These are phyloP conservation scores for Komagataella pseudopastoris DNA, from an alignment of 805 yeast species.

Conservation along the genomic window DNA sequence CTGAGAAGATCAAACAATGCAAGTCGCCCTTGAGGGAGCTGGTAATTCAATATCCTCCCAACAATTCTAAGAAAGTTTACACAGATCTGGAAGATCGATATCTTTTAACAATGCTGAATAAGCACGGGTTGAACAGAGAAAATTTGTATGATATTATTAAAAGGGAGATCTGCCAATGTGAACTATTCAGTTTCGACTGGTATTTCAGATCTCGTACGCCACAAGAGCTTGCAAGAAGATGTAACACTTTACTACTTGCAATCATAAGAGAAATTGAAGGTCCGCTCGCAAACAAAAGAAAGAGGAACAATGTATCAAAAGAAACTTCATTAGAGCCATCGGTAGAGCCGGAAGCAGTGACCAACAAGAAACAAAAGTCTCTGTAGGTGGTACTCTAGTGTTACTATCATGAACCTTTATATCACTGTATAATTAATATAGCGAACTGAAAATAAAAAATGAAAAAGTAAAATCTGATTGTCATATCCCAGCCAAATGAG, in stretches of 20 bases:
- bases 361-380: background rate
- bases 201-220: conserved; percentile 57
- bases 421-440: background rate
- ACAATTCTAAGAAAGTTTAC: conserved; percentile 64
- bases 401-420: background rate
- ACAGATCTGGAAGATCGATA: conserved; percentile 62
- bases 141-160: conserved; percentile 51
- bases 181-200: conserved; percentile 61
- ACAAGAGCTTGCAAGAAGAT: conserved; percentile 59
- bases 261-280: conserved; percentile 60
- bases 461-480: background rate
- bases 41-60: conserved; percentile 56
- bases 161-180: conserved; percentile 46
- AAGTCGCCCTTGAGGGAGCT: conserved; percentile 71
- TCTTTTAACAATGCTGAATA: conserved; percentile 43
- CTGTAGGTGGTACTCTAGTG: background rate
- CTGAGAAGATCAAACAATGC: conserved; percentile 60
- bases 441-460: background rate
- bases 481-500: background rate
- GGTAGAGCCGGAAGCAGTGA: background rate
- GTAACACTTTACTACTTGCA: conserved; percentile 53
- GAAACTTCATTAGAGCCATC: background rate
- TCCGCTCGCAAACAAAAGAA: conserved; percentile 39
- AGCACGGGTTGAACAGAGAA: conserved; percentile 49
- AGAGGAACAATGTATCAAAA: conserved; percentile 6